These are phyloP conservation scores for Castanea sativa DNA, from an alignment of 306 rosid species.

Conservation along the genomic window DNA sequence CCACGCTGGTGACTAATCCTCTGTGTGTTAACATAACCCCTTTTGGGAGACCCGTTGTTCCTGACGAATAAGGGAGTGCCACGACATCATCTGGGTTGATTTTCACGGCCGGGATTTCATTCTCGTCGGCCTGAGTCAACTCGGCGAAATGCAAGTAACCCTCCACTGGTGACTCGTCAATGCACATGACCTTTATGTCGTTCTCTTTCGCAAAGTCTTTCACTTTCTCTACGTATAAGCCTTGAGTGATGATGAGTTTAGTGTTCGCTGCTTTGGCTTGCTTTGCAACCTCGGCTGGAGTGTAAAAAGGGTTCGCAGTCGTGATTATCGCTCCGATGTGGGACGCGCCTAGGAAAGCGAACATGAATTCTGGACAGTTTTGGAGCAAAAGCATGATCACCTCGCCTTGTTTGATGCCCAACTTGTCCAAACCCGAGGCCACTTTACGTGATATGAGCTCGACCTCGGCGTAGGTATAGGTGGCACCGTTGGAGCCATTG, in stretches of 20 bases:
- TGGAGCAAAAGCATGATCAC: slow-evolving; percentile 78
- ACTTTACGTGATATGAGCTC: slow-evolving; percentile 46
- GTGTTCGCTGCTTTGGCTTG: slow-evolving; percentile 46
- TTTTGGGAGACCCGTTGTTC: slow-evolving; percentile 71
- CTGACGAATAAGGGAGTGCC: slow-evolving; percentile 79
- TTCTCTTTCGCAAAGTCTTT: slow-evolving; percentile 29
- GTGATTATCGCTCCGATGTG: slow-evolving; percentile 56
- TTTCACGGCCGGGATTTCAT: slow-evolving; percentile 44
- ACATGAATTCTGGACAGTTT: slow-evolving; percentile 62
- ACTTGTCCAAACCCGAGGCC: slow-evolving; percentile 55
- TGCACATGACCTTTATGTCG: slow-evolving; percentile 27
- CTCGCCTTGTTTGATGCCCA: slow-evolving; percentile 52
- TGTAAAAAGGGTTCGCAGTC: slow-evolving; percentile 62
- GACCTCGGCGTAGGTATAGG: slow-evolving; percentile 46
- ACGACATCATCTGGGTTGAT: slow-evolving; percentile 64
- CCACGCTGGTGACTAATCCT: slow-evolving; percentile 61
- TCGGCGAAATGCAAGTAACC: slow-evolving; percentile 30
- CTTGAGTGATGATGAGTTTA: slow-evolving; percentile 49
- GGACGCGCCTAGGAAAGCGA: slow-evolving; percentile 69
- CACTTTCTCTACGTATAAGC: slow-evolving; percentile 42
- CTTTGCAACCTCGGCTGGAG: slow-evolving; percentile 53
- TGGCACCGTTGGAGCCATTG: slow-evolving; percentile 50
- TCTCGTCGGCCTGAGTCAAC: slow-evolving; percentile 42
- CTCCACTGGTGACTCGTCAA: slow-evolving; percentile 15
- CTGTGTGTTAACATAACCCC: slow-evolving; percentile 80